Evolutionary conservation across 257 asterid genomes (phyloP), one percentile per base, ranked within the genome.

Genomic region (Craterostigma plantagineum): DNA sequence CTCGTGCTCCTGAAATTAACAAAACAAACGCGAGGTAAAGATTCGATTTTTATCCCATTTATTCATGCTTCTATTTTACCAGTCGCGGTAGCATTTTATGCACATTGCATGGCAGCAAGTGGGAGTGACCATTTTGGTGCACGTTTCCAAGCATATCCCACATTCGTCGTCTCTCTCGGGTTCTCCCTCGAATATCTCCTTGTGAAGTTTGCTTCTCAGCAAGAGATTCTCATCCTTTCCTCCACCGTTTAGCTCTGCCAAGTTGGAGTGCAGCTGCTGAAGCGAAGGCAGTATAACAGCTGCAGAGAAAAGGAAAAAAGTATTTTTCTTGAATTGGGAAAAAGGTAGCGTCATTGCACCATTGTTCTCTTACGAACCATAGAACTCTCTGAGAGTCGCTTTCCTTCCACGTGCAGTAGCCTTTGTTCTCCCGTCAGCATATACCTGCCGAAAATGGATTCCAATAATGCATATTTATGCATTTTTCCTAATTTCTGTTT

Each of bases 31-130:
- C 9, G 11, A 13, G 13, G 9, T n/a, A 39, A 39, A 39, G 44
- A 23, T 23, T 23, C 30, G 30, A 23, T 23, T 23, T 23, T 23
- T 23, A 2, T 23, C 30, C 30, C 30, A 23, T n/a, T n/a, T n/a
- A n/a, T n/a, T n/a, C n/a, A n/a, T 23, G 30, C 6, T 23, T 23
- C 6, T 23, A 2, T 6, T 23, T 23, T 64, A 75, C 96, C 92
- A 80, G 46, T 80, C 92, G 38, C 67, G 85, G 17, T 71, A 84
- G 57, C 96, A 84, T 54, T 69, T 80, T 48, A 84, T 77, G 54
- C 96, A 84, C 93, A 84, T 84, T 13, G 84, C 81, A n/a, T 80
- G 93, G 51, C 92, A 84, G 61, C 96, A 84, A 51, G 61, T 77
- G 7, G 96, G 92, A 65, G 65, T 41, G 46, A 84, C 93, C 73